phyloP scores from a whole-genome alignment of 495 filamentous ascomycete genomes.

The Penicillium goetzii region DNA sequence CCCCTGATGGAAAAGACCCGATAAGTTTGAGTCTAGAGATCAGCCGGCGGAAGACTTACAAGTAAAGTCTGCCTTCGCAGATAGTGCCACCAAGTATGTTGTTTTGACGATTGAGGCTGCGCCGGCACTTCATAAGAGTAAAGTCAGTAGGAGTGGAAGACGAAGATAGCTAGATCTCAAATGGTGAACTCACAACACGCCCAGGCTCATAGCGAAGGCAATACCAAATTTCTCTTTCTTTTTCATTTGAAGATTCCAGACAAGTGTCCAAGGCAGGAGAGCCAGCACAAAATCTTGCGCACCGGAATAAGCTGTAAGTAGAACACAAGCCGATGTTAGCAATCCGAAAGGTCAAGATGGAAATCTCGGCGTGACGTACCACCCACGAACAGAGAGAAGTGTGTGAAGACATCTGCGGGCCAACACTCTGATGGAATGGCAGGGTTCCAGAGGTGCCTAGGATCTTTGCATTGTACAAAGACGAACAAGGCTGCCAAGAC shows the following conservation, averaged over 20 bases:
- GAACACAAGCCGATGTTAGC: slow-evolving; percentile 5
- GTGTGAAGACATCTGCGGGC: slow-evolving; percentile 25
- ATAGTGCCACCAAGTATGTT: slow-evolving; percentile 22
- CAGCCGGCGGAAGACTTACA: slow-evolving; percentile 2
- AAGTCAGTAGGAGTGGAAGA: background rate
- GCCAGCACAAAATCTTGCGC: slow-evolving; percentile 28
- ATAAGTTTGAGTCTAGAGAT: background rate
- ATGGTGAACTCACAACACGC: slow-evolving; percentile 25
- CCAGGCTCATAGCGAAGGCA: slow-evolving; percentile 29
- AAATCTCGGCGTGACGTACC: slow-evolving; percentile 9
- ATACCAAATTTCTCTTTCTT: slow-evolving; percentile 30
- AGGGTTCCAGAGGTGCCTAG: slow-evolving; percentile 26
- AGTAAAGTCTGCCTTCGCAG: slow-evolving; percentile 27
- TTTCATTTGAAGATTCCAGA: slow-evolving; percentile 32
- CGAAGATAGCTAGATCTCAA: background rate
- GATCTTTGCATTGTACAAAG: slow-evolving; percentile 29
- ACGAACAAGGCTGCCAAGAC: slow-evolving; percentile 24
- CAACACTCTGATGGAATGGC: slow-evolving; percentile 29
- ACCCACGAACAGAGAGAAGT: slow-evolving; percentile 29
- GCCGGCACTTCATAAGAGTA: slow-evolving; percentile 13
- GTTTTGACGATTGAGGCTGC: slow-evolving; percentile 28
- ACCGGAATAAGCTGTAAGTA: slow-evolving; percentile 28
- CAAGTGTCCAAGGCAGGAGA: slow-evolving; percentile 26
- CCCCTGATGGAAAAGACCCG: slow-evolving; percentile 9
- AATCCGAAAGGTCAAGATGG: background rate